Conservation (phyloP, 2,329 filamentous ascomycete genomes). For the Fusarium avenaceum region DNA sequence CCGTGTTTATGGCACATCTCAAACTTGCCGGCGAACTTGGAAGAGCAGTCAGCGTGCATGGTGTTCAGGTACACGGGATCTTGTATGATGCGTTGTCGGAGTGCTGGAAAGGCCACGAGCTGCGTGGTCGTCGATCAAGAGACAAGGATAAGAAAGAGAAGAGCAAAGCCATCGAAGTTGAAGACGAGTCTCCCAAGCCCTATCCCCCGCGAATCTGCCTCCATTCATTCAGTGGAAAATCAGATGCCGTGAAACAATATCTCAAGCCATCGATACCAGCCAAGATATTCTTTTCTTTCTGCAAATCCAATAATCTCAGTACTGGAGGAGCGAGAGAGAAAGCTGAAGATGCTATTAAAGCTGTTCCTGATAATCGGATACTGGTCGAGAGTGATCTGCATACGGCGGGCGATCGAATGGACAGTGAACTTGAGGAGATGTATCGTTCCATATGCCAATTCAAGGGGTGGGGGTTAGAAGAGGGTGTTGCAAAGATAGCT, state of each 20-base stretch:
- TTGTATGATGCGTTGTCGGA: constrained; percentile 72
- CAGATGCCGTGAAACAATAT: constrained; percentile 81
- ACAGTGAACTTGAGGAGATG: constrained; percentile 78
- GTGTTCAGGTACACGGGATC: constrained; percentile 78
- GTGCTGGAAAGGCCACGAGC: constrained; percentile 75
- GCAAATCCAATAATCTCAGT: constrained; percentile 80
- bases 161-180: constrained; percentile 50
- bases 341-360: constrained; percentile 74
- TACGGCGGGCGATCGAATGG: constrained; percentile 82
- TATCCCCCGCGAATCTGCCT: constrained; percentile 89
- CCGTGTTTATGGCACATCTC: constrained; percentile 74
- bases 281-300: constrained; percentile 88
- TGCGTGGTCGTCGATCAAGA: constrained; percentile 64
- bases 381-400: constrained; percentile 91
- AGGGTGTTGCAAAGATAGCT: constrained; percentile 75
- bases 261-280: constrained; percentile 77
- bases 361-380: constrained; percentile 80
- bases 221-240: constrained; percentile 86
- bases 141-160: constrained; percentile 35
- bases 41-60: constrained; percentile 74
- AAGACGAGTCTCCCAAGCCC: constrained; percentile 43
- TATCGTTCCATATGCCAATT: constrained; percentile 77
- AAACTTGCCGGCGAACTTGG: constrained; percentile 74
- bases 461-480: constrained; percentile 78
- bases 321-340: constrained; percentile 60